These are phyloP conservation scores for Acacia acuminata DNA, from an alignment of 306 rosid species.

Conservation along the genomic window DNA sequence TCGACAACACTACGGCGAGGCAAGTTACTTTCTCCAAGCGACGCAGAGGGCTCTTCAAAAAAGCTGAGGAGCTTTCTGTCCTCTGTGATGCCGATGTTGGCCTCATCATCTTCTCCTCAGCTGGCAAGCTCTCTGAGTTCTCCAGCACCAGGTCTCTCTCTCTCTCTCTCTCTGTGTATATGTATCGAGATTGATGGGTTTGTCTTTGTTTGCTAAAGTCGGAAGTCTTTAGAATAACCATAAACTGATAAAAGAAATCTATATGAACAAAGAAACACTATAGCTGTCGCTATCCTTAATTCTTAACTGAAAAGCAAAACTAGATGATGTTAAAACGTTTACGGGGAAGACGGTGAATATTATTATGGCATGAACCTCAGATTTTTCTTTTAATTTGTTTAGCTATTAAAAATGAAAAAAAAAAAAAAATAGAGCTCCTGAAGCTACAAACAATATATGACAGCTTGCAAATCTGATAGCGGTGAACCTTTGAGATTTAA, in stretches of 20 bases:
- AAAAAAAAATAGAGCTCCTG: neutral
- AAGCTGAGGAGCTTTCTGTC: conserved; percentile 93
- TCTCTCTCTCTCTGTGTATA: neutral
- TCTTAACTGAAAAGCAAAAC: neutral
- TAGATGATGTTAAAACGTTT: neutral
- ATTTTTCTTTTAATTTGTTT: neutral
- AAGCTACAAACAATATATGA: neutral
- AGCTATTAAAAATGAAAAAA: neutral
- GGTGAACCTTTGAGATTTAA: neutral
- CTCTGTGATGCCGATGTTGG: conserved; percentile 95
- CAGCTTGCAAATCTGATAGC: neutral
- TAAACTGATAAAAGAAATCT: neutral
- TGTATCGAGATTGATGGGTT: conserved; percentile 12
- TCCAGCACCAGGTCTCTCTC: conserved; percentile 69
- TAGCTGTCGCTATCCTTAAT: neutral
- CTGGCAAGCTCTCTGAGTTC: conserved; percentile 87
- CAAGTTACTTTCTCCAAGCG: conserved; percentile 95
- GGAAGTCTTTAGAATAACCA: neutral
- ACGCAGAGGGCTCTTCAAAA: conserved; percentile 83
- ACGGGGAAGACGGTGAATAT: neutral
- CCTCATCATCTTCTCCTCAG: conserved; percentile 74
- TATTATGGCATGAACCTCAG: neutral
- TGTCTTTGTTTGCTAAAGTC: neutral
- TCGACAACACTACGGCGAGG: conserved; percentile 87
- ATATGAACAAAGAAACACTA: neutral